These are phyloP conservation scores for Clitoria ternatea DNA, from an alignment of 306 rosid species.

Conservation along the genomic window DNA sequence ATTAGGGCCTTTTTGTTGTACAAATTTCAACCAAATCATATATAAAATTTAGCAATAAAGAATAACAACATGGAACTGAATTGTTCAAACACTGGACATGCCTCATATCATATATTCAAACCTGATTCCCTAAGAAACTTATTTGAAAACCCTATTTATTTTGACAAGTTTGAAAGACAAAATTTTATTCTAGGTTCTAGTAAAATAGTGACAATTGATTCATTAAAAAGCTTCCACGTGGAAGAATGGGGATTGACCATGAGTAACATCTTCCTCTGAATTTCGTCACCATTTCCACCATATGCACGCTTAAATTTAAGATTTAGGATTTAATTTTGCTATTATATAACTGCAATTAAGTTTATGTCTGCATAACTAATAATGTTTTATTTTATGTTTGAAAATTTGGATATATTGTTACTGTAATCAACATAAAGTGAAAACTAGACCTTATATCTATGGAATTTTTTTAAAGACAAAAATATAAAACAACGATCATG, in stretches of 20 bases:
- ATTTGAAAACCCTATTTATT: neutral
- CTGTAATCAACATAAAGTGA: too few relatives aligned
- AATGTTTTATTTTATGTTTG: neutral
- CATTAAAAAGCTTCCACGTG: conserved; percentile 43
- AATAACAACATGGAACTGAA: neutral
- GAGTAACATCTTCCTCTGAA: conserved; percentile 23
- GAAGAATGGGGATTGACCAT: conserved; percentile 23
- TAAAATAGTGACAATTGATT: conserved; percentile 19
- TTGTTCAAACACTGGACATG: conserved; percentile 2
- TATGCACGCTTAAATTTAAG: neutral
- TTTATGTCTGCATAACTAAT: neutral
- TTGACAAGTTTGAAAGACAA: neutral
- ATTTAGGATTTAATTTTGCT: neutral
- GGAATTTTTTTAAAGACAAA: too few relatives aligned
- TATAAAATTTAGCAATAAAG: neutral
- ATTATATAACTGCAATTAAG: neutral
- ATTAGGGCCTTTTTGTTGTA: neutral
- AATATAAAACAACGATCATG: too few relatives aligned
- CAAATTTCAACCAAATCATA: neutral
- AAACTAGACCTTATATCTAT: too few relatives aligned
- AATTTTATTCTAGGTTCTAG: neutral
- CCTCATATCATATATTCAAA: conserved; percentile 8
- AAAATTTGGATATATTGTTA: neutral
- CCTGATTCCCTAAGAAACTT: neutral
- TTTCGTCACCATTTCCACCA: neutral